Base-by-base conservation (phyloP, 192 early-diverging fungal species). In the Entomortierella beljakovae region DNA sequence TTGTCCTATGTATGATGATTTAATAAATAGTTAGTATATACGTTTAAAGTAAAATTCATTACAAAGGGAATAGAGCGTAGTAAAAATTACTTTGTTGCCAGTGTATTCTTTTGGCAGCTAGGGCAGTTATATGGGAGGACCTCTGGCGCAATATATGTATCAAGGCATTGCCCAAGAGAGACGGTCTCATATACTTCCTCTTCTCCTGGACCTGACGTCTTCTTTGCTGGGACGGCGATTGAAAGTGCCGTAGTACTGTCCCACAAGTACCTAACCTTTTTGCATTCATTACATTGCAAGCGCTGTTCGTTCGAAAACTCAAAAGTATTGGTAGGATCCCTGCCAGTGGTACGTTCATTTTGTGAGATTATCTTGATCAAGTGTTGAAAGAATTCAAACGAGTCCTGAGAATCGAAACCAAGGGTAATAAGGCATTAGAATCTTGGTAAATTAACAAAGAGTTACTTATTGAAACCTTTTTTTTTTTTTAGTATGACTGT, bases 341-440 rank as follows among this genome's bases (percentile, higher is more conserved):
- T 57, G n/a, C 70, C 68, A 15, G 81, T 81, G 6, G 85, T 71
- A 40, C 92, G 91, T 64, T 99, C 95, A 42, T 89, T 92, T 55
- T 96, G 88, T 60, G 92, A 85, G 51, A 97, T 81, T 25, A 90
- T 83, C 51, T 92, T 92, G 56, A 88, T 67, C 34, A 97, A 68
- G 59, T 94, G 90, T 68, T 92, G 91, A 61, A 96, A 88, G 70
- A 97, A 99, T 81, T 99, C 98, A 68, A 91, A 94, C 1, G 97
- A 95, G 73, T 99, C 98, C 88, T 74, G 43, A n/a, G n/a, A n/a
- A n/a, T n/a, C n/a, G n/a, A n/a, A n/a, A n/a, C n/a, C n/a, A n/a
- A n/a, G n/a, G n/a, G n/a, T n/a, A n/a, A n/a, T n/a, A n/a, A n/a
- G n/a, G n/a, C n/a, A n/a, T n/a, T n/a, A n/a, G n/a, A n/a, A n/a